Base-by-base conservation (phyloP, 2,329 filamentous ascomycete species). In the Claviceps spartinae region DNA sequence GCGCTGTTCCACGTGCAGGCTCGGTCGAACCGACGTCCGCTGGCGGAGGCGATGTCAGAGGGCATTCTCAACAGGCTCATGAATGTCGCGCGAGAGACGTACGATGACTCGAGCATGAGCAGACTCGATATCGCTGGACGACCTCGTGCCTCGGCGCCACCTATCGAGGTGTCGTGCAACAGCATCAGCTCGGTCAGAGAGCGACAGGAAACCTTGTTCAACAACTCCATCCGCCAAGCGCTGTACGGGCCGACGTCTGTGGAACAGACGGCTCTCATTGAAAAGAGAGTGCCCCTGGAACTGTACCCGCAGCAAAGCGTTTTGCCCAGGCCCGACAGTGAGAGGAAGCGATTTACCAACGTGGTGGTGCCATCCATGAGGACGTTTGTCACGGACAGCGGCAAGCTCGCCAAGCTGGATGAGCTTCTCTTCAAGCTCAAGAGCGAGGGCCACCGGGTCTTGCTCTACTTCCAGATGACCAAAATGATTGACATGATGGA, bases 391-490 rank as follows among this genome's bases (percentile, higher is more conserved):
- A 97, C 91, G 1, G 93, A 97, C 69, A 95, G 89, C 50, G 93
- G 93, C 63, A 98, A 98, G 72, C 79, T 98, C 54, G 90, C 89
- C 47, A 88, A 89, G 64, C 75, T 98, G 49, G 93, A 98, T 65
- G 77, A 87, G 58, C 75, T 98, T 18, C 77, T 98, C 14, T 86
- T 86, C 65, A 79, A 89, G 66, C 82, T 98, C 62, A 98, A 97
- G 76, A 85, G 88, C 56, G 87, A 86, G 56, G 86, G 86, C 38
- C 93, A 98, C 61, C 89, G 93, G 63, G 93, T 98, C 22, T 75
- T 98, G 51, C 75, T 98, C 20, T 98, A 98, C 76, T 98, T 98
- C 86, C 93, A 98, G 75, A 98, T 98, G 93, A 98, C 93, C 4
- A 86, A 88, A 64, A 98, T 98, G 93, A 97, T 98, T 64, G 91